These are phyloP conservation scores for Exophiala lecanii-corni DNA, from an alignment of 2,329 filamentous ascomycete species.

Conservation along the genomic window DNA sequence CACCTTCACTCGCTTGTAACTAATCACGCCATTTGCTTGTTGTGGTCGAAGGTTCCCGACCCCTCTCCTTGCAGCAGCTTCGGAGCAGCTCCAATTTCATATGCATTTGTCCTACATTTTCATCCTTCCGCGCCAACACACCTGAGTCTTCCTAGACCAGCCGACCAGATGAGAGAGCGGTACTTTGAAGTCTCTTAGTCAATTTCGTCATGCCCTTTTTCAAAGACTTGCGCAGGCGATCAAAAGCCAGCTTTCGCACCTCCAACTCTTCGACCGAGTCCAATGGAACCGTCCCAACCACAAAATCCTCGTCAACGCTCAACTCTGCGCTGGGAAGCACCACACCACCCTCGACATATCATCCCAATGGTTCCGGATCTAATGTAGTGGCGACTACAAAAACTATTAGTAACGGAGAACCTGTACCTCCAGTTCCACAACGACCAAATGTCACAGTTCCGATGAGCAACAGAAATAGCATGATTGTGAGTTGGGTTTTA, in stretches of 20 bases:
- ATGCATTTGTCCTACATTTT: too few species aligned
- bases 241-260: constrained; percentile 67
- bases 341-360: constrained; percentile 69
- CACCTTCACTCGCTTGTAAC: too few species aligned
- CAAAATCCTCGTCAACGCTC: constrained; percentile 58
- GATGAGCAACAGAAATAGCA: constrained; percentile 40
- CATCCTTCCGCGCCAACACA: too few species aligned
- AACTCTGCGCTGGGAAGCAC: constrained; percentile 60
- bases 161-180: neutral
- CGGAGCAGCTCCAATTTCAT: too few species aligned
- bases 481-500: constrained; percentile 33
- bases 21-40: too few species aligned
- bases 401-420: constrained; percentile 43
- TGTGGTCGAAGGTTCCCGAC: too few species aligned
- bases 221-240: constrained; percentile 71
- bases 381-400: constrained; percentile 51
- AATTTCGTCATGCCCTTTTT: constrained; percentile 56
- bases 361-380: constrained; percentile 61
- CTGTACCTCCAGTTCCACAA: constrained; percentile 41
- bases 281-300: constrained; percentile 58
- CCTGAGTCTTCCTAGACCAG: too few species aligned
- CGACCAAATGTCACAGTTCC: constrained; percentile 42
- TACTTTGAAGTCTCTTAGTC: neutral
- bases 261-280: constrained; percentile 60
- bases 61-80: too few species aligned